These are phyloP conservation scores for Clarkia xantiana DNA, from an alignment of 345 rosid species.

Conservation along the genomic window DNA sequence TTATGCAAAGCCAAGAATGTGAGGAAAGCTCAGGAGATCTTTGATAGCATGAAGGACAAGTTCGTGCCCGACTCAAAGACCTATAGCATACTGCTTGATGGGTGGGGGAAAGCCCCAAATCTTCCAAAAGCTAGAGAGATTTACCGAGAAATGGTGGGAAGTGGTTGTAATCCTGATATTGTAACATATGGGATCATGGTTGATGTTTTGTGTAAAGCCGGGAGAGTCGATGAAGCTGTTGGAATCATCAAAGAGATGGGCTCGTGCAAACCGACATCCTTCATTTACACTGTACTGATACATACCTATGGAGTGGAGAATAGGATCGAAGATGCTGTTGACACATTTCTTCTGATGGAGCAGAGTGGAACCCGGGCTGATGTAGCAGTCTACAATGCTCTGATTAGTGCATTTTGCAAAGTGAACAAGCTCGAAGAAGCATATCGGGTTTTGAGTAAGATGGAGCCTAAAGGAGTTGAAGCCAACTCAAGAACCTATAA, in stretches of 20 bases:
- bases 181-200: conserved; percentile 86
- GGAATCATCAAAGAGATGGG: conserved; percentile 54
- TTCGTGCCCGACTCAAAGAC: conserved; percentile 57
- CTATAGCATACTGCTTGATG: conserved; percentile 72
- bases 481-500: conserved; percentile 75
- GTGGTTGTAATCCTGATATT: conserved; percentile 65
- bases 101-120: conserved; percentile 87
- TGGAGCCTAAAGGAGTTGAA: conserved; percentile 40
- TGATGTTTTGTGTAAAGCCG: conserved; percentile 72
- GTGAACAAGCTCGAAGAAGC: conserved; percentile 51
- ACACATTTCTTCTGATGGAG: conserved; percentile 75
- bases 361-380: conserved; percentile 52
- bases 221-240: conserved; percentile 82
- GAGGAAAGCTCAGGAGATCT: conserved; percentile 81
- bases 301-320: conserved; percentile 71
- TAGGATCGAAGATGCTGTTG: conserved; percentile 66
- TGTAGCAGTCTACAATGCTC: conserved; percentile 60
- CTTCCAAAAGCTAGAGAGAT: conserved; percentile 73
- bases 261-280: conserved; percentile 49
- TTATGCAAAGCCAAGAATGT: conserved; percentile 82
- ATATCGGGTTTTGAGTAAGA: conserved; percentile 57
- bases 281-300: conserved; percentile 68
- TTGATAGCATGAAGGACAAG: conserved; percentile 41
- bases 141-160: conserved; percentile 52
- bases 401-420: conserved; percentile 71